Conservation (phyloP, 164 flowering plant species). For the Saururus chinensis region DNA sequence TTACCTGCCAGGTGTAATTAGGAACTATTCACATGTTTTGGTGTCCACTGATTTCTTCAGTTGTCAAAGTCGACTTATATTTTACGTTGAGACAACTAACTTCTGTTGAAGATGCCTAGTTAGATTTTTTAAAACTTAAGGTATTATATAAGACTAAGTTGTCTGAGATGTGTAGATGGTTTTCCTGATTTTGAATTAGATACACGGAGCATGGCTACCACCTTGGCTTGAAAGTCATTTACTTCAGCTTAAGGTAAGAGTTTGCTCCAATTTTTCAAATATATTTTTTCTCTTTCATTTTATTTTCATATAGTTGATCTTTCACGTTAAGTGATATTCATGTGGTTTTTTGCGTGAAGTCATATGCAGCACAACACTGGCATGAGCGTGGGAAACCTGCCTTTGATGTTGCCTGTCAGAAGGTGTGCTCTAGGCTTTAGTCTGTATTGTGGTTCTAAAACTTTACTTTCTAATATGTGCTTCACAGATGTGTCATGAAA, state of each 20-base stretch:
- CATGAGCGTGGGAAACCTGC: conserved; percentile 35
- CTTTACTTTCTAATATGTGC: no score
- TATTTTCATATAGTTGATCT: neutral
- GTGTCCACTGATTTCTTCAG: no score
- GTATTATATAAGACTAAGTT: no score
- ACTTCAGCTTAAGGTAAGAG: conserved; percentile 41
- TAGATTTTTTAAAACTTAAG: neutral
- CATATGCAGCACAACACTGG: conserved; percentile 26
- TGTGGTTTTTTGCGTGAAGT: conserved; percentile 20
- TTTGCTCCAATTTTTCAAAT: neutral
- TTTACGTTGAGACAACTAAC: no score
- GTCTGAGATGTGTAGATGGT: neutral
- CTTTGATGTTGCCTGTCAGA: conserved; percentile 22
- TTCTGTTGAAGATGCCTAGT: neutral
- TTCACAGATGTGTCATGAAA: neutral
- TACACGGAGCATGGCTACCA: conserved; percentile 94
- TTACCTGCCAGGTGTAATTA: no score
- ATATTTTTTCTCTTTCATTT: neutral
- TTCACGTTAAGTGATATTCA: neutral
- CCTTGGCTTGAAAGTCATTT: conserved; percentile 74
- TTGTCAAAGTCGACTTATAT: no score
- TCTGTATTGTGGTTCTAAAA: neutral
- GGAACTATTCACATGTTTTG: no score
- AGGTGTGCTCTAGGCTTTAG: conserved; percentile 15
- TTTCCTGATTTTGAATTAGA: conserved; percentile 29